A percentile compares a stretch with the other conserved stretches of the same genome.
Conservation (phyloP, 2,329 filamentous ascomycete species). For the Neoarthrinium moseri region DNA sequence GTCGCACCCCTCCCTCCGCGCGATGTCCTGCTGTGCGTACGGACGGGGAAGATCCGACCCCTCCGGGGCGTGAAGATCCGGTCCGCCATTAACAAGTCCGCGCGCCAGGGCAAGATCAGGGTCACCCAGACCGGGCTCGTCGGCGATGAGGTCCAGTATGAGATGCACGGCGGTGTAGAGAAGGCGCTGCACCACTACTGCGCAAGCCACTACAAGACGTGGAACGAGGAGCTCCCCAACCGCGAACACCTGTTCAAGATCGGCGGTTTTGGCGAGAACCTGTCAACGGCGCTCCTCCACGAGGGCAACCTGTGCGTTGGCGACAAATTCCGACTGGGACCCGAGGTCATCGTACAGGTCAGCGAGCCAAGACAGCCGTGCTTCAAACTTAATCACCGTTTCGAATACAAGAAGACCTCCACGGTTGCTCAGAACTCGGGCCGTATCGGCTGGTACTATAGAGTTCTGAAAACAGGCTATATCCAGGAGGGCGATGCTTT, state of each 20-base stretch:
- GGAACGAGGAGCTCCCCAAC: conserved; percentile 50
- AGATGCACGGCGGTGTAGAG: conserved; percentile 58
- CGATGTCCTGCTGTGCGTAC: conserved; percentile 54
- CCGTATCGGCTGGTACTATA: conserved; percentile 64
- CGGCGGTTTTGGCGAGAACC: conserved; percentile 65
- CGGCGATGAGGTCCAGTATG: conserved; percentile 58
- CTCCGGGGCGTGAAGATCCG: conserved; percentile 47
- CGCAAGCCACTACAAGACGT: conserved; percentile 53
- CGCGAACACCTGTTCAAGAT: conserved; percentile 49
- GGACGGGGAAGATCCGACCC: conserved; percentile 54
- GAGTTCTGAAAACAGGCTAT: conserved; percentile 53
- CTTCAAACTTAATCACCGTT: conserved; percentile 68
- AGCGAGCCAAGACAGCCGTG: conserved; percentile 61
- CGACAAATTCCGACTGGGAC: conserved; percentile 53
- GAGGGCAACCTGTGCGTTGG: conserved; percentile 65
- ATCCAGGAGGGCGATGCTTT: conserved; percentile 32
- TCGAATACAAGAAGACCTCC: conserved; percentile 60
- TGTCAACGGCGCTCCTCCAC: conserved; percentile 54
- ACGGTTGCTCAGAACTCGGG: conserved; percentile 52
- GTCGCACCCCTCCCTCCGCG: conserved; percentile 25
- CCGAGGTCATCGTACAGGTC: conserved; percentile 52
- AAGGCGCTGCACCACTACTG: conserved; percentile 63
- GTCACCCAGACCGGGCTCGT: conserved; percentile 50
- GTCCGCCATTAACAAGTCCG: conserved; percentile 56
- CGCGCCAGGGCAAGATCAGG: conserved; percentile 39